Conservation (phyloP, 805 yeast species). For the Teunomyces barrocoloradensis region DNA sequence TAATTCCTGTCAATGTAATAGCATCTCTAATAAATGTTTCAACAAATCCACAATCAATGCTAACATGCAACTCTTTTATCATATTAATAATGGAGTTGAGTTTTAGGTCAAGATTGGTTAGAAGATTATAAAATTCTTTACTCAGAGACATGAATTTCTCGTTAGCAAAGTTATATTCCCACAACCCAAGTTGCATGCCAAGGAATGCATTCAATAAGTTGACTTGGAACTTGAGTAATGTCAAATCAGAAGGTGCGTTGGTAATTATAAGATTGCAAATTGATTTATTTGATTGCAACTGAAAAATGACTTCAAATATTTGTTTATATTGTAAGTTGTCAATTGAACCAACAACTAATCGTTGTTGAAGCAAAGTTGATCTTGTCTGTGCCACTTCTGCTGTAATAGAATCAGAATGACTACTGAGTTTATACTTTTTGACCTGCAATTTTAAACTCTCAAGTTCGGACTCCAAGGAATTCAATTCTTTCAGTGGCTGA, state of each 20-base stretch:
- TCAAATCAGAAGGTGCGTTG: not conserved
- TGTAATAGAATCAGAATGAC: constrained; percentile 10
- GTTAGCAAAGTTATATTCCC: constrained; percentile 11
- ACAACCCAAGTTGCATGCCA: constrained; percentile 3
- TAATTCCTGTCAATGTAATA: not conserved
- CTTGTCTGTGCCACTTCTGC: constrained; percentile 12
- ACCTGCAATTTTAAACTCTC: constrained; percentile 17
- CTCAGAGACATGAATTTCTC: not conserved
- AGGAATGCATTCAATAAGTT: not conserved
- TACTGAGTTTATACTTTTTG: constrained; percentile 8
- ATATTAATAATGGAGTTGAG: not conserved
- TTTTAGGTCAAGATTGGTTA: not conserved
- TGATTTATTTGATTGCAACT: not conserved
- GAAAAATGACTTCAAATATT: not conserved
- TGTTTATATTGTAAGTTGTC: not conserved
- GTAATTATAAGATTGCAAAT: not conserved
- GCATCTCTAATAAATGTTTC: not conserved
- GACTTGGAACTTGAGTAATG: not conserved
- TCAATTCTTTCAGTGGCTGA: not conserved
- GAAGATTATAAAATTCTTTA: not conserved
- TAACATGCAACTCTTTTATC: constrained; percentile 1
- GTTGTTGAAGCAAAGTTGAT: constrained; percentile 7
- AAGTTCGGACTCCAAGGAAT: constrained; percentile 7
- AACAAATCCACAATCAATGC: constrained; percentile 1
- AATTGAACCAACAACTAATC: not conserved